phyloP scores from a whole-genome alignment of 1,284 basidiomycete species.

The Pseudomicrostroma phylloplanum region DNA sequence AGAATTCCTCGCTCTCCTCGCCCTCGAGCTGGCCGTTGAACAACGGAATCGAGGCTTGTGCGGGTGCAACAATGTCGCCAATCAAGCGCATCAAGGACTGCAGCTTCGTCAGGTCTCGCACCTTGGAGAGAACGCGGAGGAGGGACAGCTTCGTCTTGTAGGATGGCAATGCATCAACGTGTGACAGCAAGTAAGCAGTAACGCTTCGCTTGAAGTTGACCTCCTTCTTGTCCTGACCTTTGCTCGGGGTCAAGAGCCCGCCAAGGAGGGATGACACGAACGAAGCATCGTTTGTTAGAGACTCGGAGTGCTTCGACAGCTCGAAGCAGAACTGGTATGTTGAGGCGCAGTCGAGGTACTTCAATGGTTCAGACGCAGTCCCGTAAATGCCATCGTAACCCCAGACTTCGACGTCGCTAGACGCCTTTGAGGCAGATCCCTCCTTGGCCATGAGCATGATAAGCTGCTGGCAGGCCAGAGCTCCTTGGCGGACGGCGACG shows the following conservation, averaged over 20 bases:
- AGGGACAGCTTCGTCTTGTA: background rate
- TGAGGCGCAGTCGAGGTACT: slow-evolving; percentile 72
- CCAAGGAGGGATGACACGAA: slow-evolving; percentile 62
- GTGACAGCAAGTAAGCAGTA: slow-evolving; percentile 74
- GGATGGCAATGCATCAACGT: slow-evolving; percentile 62
- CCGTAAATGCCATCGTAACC: slow-evolving; percentile 80
- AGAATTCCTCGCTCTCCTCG: slow-evolving; percentile 45
- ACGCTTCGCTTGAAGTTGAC: slow-evolving; percentile 63
- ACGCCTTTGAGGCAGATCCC: slow-evolving; percentile 39
- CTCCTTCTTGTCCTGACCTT: slow-evolving; percentile 63
- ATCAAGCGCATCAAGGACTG: slow-evolving; percentile 63
- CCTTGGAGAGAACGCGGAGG: background rate
- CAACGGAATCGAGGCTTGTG: background rate
- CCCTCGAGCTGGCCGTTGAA: slow-evolving; percentile 1
- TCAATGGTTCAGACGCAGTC: slow-evolving; percentile 56
- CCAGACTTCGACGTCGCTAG: slow-evolving; percentile 63
- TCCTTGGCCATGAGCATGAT: slow-evolving; percentile 52
- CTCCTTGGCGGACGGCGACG: slow-evolving; percentile 59
- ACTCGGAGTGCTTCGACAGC: slow-evolving; percentile 51
- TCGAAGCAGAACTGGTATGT: slow-evolving; percentile 62
- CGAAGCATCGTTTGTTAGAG: slow-evolving; percentile 62
- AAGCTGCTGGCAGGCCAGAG: slow-evolving; percentile 62
- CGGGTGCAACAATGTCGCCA: slow-evolving; percentile 50
- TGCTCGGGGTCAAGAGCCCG: slow-evolving; percentile 56
- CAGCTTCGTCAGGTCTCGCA: slow-evolving; percentile 61